Conservation (phyloP, 1,284 basidiomycete species). For the Wallemia hederae region DNA sequence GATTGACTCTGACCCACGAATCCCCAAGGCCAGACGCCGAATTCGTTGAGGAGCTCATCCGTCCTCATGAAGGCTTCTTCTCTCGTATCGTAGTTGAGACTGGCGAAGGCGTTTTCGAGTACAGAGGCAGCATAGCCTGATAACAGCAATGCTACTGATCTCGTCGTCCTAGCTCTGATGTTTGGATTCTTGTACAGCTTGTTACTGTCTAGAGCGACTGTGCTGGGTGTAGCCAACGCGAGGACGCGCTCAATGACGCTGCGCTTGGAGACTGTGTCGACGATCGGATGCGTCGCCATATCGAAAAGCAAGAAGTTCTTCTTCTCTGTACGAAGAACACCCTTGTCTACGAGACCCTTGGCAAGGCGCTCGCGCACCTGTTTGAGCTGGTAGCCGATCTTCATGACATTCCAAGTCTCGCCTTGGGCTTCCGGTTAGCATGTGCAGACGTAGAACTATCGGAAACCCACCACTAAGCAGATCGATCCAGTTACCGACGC, state of each 20-base stretch:
- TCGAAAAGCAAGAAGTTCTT: constrained; percentile 92
- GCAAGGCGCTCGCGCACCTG: constrained; percentile 84
- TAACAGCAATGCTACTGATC: constrained; percentile 39
- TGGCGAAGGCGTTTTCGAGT: constrained; percentile 67
- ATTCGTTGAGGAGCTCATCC: constrained; percentile 71
- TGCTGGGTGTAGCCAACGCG: constrained; percentile 47
- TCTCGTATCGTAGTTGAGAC: constrained; percentile 61
- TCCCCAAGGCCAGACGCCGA: constrained; percentile 67
- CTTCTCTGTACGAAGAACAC: constrained; percentile 83
- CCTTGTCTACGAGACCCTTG: constrained; percentile 92
- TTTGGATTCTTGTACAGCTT: constrained; percentile 37
- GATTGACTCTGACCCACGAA: constrained; percentile 11
- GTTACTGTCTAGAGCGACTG: constrained; percentile 39
- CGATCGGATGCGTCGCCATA: constrained; percentile 89
- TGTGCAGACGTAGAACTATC: neutral
- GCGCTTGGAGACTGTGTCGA: constrained; percentile 67
- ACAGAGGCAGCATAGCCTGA: constrained; percentile 61
- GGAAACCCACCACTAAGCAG: constrained; percentile 47
- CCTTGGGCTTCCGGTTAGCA: constrained; percentile 22
- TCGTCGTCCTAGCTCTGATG: constrained; percentile 42
- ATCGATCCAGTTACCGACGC: constrained; percentile 79
- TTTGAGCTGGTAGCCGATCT: constrained; percentile 89
- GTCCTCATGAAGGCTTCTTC: constrained; percentile 69
- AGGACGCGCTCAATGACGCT: constrained; percentile 44
- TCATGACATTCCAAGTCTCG: constrained; percentile 96